A percentile compares a stretch with the other conserved stretches of the same genome.
These are phyloP conservation scores for Luffa aegyptiaca DNA, from an alignment of 306 rosid genomes.

Conservation along the genomic window DNA sequence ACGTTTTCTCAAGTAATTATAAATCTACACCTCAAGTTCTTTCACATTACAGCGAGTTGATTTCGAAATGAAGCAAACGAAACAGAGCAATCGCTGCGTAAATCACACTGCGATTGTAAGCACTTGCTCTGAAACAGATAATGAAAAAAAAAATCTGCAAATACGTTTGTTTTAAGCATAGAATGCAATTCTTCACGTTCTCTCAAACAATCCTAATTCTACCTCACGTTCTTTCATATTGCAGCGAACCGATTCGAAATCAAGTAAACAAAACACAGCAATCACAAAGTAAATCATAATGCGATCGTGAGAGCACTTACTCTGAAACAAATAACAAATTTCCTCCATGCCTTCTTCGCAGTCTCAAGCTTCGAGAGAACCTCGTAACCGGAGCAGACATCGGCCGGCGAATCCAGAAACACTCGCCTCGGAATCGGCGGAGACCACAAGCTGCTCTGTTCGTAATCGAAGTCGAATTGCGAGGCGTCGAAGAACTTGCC, in stretches of 20 bases:
- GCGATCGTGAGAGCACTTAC: conserved; percentile 12
- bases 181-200: not conserved
- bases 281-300: not conserved
- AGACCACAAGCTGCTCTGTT: conserved; percentile 59
- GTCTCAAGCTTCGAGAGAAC: conserved; percentile 24
- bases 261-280: not conserved
- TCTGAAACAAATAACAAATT: conserved; percentile 26
- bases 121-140: conserved; percentile 26
- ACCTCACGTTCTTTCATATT: not conserved
- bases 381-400: conserved; percentile 10
- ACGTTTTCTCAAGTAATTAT: not conserved
- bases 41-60: not conserved
- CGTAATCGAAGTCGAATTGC: conserved; percentile 37
- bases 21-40: not conserved
- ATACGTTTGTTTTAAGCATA: not conserved
- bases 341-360: conserved; percentile 22
- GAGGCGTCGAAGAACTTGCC: conserved; percentile 54
- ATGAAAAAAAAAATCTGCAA: not conserved
- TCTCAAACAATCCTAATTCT: no score
- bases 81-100: not conserved
- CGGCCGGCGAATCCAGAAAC: conserved; percentile 31
- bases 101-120: not conserved
- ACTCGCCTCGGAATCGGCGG: conserved; percentile 31
- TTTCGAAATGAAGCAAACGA: not conserved
- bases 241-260: not conserved